These are phyloP conservation scores for Zanthoxylum bungeanum DNA, from an alignment of 345 rosid genomes.

Conservation along the genomic window DNA sequence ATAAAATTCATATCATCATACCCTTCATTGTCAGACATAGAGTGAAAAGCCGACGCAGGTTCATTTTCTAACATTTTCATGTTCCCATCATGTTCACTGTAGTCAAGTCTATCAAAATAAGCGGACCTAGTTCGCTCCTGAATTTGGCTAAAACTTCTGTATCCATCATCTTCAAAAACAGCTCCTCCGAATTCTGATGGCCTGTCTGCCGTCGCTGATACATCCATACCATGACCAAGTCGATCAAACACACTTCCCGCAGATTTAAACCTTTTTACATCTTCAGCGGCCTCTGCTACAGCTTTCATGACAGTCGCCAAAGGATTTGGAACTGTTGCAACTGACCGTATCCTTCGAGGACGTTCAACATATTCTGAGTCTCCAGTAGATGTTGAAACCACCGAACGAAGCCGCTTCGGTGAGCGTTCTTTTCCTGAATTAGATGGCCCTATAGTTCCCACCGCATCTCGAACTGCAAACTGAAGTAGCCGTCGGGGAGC, in stretches of 20 bases:
- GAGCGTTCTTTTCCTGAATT: conserved; percentile 47
- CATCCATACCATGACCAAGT: conserved; percentile 51
- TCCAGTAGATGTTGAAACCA: conserved; percentile 60
- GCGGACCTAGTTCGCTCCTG: conserved; percentile 22
- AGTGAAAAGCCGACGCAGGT: conserved; percentile 38
- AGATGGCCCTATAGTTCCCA: conserved; percentile 59
- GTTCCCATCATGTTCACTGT: conserved; percentile 36
- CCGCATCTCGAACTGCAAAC: conserved; percentile 95
- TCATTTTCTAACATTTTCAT: conserved; percentile 36
- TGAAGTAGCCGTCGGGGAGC: conserved; percentile 91
- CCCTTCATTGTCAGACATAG: conserved; percentile 43
- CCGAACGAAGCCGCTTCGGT: conserved; percentile 81
- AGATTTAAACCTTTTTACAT: conserved; percentile 53
- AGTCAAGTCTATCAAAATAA: conserved; percentile 40
- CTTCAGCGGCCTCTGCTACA: conserved; percentile 90
- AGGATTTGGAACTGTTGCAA: conserved; percentile 68
- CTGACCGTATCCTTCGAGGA: conserved; percentile 57
- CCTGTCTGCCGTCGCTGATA: conserved; percentile 31
- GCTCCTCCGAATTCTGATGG: conserved; percentile 32
- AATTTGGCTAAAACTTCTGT: conserved; percentile 32
- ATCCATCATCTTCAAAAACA: conserved; percentile 41
- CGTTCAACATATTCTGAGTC: conserved; percentile 38
- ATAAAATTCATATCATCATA: conserved; percentile 35
- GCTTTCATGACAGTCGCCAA: conserved; percentile 81
- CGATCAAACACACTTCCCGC: conserved; percentile 90